Conservation (phyloP, 2,329 filamentous ascomycete species). For the Botrytis medusae region DNA sequence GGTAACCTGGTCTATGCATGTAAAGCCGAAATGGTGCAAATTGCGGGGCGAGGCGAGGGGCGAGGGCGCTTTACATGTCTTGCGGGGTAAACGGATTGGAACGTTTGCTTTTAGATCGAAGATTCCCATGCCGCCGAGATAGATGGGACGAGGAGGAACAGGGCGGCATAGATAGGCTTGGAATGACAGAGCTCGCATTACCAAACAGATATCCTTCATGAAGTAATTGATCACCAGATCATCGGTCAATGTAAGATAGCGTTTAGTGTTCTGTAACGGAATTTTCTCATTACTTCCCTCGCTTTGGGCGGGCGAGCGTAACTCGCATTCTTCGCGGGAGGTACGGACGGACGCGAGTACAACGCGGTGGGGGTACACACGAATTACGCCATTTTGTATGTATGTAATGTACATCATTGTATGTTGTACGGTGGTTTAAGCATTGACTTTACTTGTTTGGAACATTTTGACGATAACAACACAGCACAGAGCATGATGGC, state of each 20-base stretch:
- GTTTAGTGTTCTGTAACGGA: neutral
- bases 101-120: neutral
- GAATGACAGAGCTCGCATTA: neutral
- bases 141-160: neutral
- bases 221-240: conserved; percentile 12
- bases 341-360: neutral
- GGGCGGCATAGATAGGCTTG: neutral
- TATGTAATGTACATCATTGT: neutral
- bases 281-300: neutral
- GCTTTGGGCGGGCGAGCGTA: neutral
- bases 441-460: neutral
- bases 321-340: neutral
- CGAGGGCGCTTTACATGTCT: neutral
- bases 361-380: neutral
- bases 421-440: neutral
- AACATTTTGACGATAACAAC: neutral
- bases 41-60: neutral
- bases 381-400: neutral
- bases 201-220: neutral
- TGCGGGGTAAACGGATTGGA: neutral
- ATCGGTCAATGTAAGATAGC: neutral
- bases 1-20: neutral
- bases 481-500: neutral
- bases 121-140: neutral
- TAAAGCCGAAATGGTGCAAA: neutral